Evolutionary conservation across 1,139 yeast genomes (phyloP), one percentile per base, ranked within the genome.

Genomic region (Schizosaccharomyces versatilis): DNA sequence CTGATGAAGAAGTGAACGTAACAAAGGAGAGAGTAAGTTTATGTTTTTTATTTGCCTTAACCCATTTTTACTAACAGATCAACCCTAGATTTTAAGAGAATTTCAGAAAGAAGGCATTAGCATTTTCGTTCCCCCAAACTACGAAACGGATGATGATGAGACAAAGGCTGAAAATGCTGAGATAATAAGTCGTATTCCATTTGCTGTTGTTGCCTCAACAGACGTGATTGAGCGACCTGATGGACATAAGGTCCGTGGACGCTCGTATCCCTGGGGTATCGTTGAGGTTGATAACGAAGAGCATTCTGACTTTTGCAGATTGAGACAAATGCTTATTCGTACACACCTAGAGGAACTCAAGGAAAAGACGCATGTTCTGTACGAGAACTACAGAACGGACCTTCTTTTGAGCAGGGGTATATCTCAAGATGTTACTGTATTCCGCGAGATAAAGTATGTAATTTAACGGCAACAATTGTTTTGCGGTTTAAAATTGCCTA

Each of bases 231-330:
- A 75, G 63, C 79, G 84, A 54, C 64, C 75, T 39, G 86, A 82
- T 63, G 97, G 97, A 54, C 75, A 82, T 66, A 66, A 71, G 47
- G 94, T 86, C 52, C 81, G 97, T 67, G 97, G 96, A 61, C 84
- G 99, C 71, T 72, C 76, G 61, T 93, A 93, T 68, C 98, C 98
- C 59, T 93, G 99, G 99, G 99, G 99, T 61, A 74, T 83, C 32
- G 83, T 90, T 65, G 97, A 90, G 69, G 94, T 93, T 60, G 97
- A 88, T 68, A 90, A 90, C 68, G 94, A 85, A 69, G 79, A 79
- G 55, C 97, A 93, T 68, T 84, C 90, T 67, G 99, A 93, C 70
- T 93, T 93, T 68, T 80, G 83, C 62, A 80, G 80, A 68, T 78
- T 93, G 66, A 84, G 96, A 64, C 94, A 90, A 68, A 74, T 93